A percentile compares a stretch with the other conserved stretches of the same genome.
Evolutionary conservation across 2,329 filamentous ascomycete genomes (phyloP).

Genomic region (Aspergillus sp.): DNA sequence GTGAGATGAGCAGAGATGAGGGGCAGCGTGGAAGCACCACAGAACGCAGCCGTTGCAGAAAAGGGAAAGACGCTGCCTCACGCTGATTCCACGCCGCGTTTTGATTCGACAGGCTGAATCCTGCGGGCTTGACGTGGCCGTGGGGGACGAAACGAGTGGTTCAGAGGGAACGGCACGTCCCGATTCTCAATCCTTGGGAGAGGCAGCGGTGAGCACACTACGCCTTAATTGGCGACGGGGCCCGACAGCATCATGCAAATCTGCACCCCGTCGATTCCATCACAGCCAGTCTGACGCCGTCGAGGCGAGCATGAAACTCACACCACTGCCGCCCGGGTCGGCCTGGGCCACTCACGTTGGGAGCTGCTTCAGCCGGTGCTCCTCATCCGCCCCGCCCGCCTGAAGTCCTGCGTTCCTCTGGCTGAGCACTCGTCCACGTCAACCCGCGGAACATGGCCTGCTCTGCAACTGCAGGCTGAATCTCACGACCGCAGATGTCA

Average conservation of each 20-base stretch:
- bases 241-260: constrained; percentile 11
- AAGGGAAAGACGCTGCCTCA: constrained; percentile 18
- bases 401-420: constrained; percentile 15
- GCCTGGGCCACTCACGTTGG: constrained; percentile 14
- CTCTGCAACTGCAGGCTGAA: constrained; percentile 6
- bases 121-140: constrained; percentile 23
- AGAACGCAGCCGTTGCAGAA: constrained; percentile 19
- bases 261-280: not conserved
- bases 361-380: not conserved
- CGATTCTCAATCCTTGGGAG: constrained; percentile 11
- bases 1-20: constrained; percentile 4
- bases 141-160: constrained; percentile 12
- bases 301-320: constrained; percentile 3
- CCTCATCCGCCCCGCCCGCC: constrained; percentile 13
- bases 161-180: constrained; percentile 14
- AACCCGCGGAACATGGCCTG: constrained; percentile 17
- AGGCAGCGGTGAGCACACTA: constrained; percentile 21
- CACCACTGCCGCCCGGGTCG: constrained; percentile 8
- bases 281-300: not conserved
- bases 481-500: constrained; percentile 10
- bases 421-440: constrained; percentile 21
- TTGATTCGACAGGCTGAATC: constrained; percentile 19
- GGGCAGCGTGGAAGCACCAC: constrained; percentile 9
- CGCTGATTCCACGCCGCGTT: not conserved
- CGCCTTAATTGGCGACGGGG: constrained; percentile 7